Percentiles rank a stretch among this genome's conserved stretches.
These are phyloP conservation scores for Xylaria sp. DNA, from an alignment of 2,329 filamentous ascomycete genomes.

Conservation along the genomic window DNA sequence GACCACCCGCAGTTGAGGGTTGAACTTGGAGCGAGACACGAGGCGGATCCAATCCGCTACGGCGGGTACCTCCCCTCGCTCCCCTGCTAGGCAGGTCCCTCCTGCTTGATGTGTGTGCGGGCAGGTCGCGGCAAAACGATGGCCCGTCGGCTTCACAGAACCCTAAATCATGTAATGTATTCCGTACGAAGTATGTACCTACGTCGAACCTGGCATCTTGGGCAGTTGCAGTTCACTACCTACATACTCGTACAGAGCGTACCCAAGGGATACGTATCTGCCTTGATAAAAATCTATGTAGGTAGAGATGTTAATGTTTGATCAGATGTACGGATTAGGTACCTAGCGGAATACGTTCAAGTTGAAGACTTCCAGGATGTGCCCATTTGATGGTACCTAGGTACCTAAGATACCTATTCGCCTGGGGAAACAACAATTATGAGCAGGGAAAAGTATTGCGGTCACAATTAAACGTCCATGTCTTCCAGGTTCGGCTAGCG, in stretches of 20 bases:
- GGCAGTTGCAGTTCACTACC: too few relatives aligned
- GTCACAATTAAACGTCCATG: too few relatives aligned
- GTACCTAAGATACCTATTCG: background rate
- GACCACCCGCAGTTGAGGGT: background rate
- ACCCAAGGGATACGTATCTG: background rate
- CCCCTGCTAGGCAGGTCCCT: background rate
- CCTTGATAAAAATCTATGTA: background rate
- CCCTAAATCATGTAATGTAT: background rate
- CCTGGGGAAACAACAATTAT: too few relatives aligned
- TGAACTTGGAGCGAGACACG: background rate
- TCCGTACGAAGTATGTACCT: too few relatives aligned
- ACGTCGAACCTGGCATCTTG: too few relatives aligned
- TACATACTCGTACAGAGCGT: too few relatives aligned
- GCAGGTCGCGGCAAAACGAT: slow-evolving; percentile 14
- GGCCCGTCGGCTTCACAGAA: slow-evolving; percentile 9
- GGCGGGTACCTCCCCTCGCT: background rate
- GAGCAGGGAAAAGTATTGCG: too few relatives aligned
- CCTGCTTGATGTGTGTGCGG: background rate
- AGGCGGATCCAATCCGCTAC: background rate
- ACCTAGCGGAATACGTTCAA: background rate
- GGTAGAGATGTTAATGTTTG: background rate
- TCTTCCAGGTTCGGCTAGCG: too few relatives aligned
- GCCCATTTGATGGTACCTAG: background rate
- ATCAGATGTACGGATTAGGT: background rate
- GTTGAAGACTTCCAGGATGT: background rate